Percentiles rank a stretch among this genome's conserved stretches.
phyloP scores from a whole-genome alignment of 2,329 filamentous ascomycete species.

The Penicillium hordei region DNA sequence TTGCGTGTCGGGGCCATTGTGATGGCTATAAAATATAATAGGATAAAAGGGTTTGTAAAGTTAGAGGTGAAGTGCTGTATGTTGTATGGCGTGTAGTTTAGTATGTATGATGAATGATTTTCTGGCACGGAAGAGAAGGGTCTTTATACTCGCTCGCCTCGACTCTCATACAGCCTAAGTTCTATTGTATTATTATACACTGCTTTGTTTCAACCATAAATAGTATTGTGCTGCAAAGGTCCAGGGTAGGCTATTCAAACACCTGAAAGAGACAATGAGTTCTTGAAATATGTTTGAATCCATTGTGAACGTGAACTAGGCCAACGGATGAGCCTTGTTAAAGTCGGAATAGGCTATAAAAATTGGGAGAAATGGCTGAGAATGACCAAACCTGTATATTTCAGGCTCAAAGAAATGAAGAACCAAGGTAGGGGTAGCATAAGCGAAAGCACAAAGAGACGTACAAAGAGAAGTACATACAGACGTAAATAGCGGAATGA shows the following conservation, averaged over 20 bases:
- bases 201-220: slow-evolving; percentile 2
- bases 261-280: neutral
- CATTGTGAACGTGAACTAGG: neutral
- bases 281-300: neutral
- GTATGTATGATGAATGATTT: neutral
- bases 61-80: neutral
- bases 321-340: neutral
- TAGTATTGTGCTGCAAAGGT: neutral
- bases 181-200: neutral
- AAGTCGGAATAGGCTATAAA: too few species aligned
- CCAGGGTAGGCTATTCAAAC: neutral
- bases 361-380: neutral
- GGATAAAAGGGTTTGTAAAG: neutral
- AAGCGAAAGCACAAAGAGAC: neutral
- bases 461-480: slow-evolving; percentile 3
- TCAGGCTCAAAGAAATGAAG: neutral
- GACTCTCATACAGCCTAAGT: too few species aligned
- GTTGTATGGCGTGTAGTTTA: neutral
- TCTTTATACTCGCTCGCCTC: neutral
- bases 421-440: neutral
- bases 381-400: neutral
- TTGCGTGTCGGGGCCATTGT: neutral
- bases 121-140: neutral
- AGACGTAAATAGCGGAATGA: slow-evolving; percentile 4
- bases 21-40: neutral